Evolutionary conservation across 1,284 basidiomycete genomes (phyloP).

Genomic region (Melanopsichium pennsylvanicum): DNA sequence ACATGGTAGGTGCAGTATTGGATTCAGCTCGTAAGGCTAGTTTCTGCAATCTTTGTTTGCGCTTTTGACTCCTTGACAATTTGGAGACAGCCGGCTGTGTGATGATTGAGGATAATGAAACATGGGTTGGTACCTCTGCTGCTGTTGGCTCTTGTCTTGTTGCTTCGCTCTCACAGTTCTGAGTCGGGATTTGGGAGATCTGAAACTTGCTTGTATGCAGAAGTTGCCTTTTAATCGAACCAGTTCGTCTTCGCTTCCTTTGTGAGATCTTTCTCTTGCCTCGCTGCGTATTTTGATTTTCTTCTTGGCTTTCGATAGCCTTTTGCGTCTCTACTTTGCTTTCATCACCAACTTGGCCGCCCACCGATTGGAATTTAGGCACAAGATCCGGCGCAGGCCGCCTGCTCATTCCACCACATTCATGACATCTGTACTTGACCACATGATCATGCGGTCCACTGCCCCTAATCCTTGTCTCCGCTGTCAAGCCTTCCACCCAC

Average conservation of each 20-base stretch:
- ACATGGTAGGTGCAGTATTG: not conserved
- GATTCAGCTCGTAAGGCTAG: not conserved
- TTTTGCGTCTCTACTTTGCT: too few relatives aligned
- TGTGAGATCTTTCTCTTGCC: conserved; percentile 9
- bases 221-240: conserved; percentile 13
- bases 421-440: conserved; percentile 14
- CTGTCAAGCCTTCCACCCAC: conserved; percentile 24
- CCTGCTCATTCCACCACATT: conserved; percentile 15
- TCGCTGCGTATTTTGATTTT: not conserved
- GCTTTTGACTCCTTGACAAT: conserved; percentile 4
- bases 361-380: not conserved
- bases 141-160: too few relatives aligned
- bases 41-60: not conserved
- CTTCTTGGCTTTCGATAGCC: not conserved
- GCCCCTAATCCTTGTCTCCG: conserved; percentile 7
- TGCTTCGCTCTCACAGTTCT: too few relatives aligned
- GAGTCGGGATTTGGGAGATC: too few relatives aligned
- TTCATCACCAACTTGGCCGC: not conserved
- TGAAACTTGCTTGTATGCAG: not conserved
- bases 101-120: not conserved
- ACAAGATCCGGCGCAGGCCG: conserved; percentile 28
- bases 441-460: conserved; percentile 39
- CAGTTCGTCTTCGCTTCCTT: conserved; percentile 16
- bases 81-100: too few relatives aligned
- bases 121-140: not conserved